Conservation (phyloP, 139 green algal genomes). For the Coccomyxa sp. region DNA sequence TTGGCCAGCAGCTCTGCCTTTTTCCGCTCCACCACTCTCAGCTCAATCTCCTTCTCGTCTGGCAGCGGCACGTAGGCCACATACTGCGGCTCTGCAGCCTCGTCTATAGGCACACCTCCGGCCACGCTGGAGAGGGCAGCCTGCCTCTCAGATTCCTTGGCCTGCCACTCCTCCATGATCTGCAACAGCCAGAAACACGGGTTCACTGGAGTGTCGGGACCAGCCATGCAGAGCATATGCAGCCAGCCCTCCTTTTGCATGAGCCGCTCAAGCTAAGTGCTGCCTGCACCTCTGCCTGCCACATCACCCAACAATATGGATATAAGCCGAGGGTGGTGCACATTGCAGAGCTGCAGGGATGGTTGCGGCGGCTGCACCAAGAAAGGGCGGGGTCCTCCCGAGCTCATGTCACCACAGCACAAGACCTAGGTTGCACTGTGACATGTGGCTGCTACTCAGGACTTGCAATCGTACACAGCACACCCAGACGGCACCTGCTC, state of each 20-base stretch:
- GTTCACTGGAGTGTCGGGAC: too few relatives aligned
- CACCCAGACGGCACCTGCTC: neutral
- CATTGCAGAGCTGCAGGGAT: too few relatives aligned
- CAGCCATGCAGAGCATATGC: too few relatives aligned
- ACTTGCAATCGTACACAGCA: too few relatives aligned
- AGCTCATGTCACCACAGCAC: neutral
- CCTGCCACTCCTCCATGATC: constrained; percentile 68
- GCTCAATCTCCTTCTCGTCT: constrained; percentile 90
- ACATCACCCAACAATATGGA: too few relatives aligned
- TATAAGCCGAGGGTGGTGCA: too few relatives aligned
- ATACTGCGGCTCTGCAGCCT: constrained; percentile 51
- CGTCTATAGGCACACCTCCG: constrained; percentile 16
- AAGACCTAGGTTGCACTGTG: neutral
- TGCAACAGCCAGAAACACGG: too few relatives aligned
- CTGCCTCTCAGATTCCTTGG: constrained; percentile 56
- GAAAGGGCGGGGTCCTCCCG: too few relatives aligned
- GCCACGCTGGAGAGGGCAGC: constrained; percentile 23
- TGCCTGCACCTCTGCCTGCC: too few relatives aligned
- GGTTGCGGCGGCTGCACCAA: too few relatives aligned
- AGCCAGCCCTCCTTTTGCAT: too few relatives aligned
- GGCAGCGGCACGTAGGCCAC: constrained; percentile 92
- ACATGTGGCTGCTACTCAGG: neutral
- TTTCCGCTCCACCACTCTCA: constrained; percentile 87
- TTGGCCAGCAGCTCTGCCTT: constrained; percentile 84
- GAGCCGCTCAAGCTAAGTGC: too few relatives aligned